A percentile compares a stretch with the other conserved stretches of the same genome.
Evolutionary conservation across 169 alveolate species (phyloP).

Genomic region (Theileria sp.): DNA sequence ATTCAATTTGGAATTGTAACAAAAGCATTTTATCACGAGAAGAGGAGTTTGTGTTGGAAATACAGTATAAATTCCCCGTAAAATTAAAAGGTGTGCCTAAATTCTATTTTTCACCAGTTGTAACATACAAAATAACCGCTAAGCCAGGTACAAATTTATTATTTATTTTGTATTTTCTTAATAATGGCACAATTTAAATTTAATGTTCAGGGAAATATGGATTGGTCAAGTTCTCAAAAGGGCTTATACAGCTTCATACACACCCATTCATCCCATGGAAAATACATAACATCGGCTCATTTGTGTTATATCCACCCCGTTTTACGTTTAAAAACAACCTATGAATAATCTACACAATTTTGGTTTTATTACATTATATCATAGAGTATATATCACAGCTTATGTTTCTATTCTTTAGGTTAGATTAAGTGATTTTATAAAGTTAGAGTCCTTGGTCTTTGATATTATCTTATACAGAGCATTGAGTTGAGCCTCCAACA

Average conservation of each 20-base stretch:
- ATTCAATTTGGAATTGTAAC: conserved; percentile 51
- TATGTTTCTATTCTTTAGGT: not conserved
- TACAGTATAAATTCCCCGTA: conserved; percentile 40
- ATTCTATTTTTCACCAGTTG: conserved; percentile 39
- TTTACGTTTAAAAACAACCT: conserved; percentile 4
- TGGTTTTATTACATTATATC: not conserved
- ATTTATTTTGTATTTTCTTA: not conserved
- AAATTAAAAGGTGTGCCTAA: not conserved
- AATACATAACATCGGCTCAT: conserved; percentile 18
- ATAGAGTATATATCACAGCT: not conserved
- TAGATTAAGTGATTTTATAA: conserved; percentile 28
- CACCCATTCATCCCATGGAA: conserved; percentile 58
- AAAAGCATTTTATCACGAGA: conserved; percentile 38
- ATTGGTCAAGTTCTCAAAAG: conserved; percentile 20
- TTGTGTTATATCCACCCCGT: conserved; percentile 22
- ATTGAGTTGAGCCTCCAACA: conserved; percentile 45
- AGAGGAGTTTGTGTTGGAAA: conserved; percentile 43
- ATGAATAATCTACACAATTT: not conserved
- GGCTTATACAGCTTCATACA: conserved; percentile 21
- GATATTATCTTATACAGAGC: conserved; percentile 18
- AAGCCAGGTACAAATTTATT: conserved; percentile 16
- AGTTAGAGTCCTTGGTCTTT: conserved; percentile 27
- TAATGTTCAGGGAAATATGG: conserved; percentile 32
- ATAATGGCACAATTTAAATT: not conserved
- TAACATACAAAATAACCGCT: conserved; percentile 29